These are phyloP conservation scores for Kitagawia praeruptora DNA, from an alignment of 129 eudicot genomes.

Conservation along the genomic window DNA sequence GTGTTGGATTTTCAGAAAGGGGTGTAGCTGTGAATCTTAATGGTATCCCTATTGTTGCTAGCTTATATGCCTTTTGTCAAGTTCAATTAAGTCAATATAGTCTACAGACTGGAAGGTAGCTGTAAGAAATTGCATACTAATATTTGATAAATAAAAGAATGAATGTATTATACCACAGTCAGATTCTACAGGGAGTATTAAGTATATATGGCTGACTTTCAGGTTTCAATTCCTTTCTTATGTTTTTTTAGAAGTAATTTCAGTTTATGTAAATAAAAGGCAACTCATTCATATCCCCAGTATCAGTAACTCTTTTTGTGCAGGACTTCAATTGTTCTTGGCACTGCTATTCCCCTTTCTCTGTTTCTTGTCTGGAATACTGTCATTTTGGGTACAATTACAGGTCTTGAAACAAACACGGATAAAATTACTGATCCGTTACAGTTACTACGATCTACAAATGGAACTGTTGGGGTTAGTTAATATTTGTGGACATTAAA, in stretches of 20 bases:
- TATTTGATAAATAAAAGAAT: too few species aligned
- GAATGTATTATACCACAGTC: not conserved
- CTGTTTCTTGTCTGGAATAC: slow-evolving; percentile 90
- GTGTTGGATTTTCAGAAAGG: slow-evolving; percentile 60
- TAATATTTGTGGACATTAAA: slow-evolving; percentile 2
- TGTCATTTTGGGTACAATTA: slow-evolving; percentile 79
- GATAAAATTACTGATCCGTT: slow-evolving; percentile 59
- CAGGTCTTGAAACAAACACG: slow-evolving; percentile 38
- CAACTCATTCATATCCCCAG: not conserved
- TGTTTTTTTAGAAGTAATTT: not conserved
- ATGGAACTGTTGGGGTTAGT: slow-evolving; percentile 86
- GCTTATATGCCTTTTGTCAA: slow-evolving; percentile 53
- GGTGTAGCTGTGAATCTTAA: slow-evolving; percentile 42
- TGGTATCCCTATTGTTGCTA: slow-evolving; percentile 71
- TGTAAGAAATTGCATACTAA: too few species aligned
- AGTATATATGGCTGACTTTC: not conserved
- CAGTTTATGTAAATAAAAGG: not conserved
- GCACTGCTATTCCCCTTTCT: slow-evolving; percentile 83
- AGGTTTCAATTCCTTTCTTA: not conserved
- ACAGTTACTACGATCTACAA: slow-evolving; percentile 59
- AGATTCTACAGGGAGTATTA: not conserved
- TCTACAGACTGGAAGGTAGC: too few species aligned
- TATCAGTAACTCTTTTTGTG: slow-evolving; percentile 14
- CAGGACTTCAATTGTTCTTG: slow-evolving; percentile 83
- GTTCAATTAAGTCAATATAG: not conserved